phyloP scores from a whole-genome alignment of 345 rosid genomes.

The Mercurialis annua region DNA sequence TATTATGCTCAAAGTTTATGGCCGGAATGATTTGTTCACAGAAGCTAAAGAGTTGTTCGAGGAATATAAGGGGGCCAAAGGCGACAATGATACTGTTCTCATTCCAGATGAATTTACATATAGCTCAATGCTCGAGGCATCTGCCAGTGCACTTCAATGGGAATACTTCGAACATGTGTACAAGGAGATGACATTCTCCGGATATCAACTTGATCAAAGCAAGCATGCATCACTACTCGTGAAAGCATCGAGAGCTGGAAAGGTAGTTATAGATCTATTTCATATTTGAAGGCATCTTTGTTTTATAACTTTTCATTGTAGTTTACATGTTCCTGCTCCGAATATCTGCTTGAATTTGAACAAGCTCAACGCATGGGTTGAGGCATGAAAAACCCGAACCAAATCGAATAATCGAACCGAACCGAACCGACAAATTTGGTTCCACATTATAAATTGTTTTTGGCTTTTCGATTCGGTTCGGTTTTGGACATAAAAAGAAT shows the following conservation, averaged over 20 bases:
- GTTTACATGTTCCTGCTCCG: neutral
- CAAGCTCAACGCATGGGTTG: neutral
- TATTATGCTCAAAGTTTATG: constrained; percentile 74
- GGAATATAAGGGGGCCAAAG: constrained; percentile 37
- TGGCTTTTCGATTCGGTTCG: too few relatives aligned
- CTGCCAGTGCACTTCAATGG: constrained; percentile 79
- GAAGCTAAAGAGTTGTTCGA: constrained; percentile 80
- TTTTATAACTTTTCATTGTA: neutral
- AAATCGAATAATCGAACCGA: too few relatives aligned
- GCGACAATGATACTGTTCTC: constrained; percentile 20
- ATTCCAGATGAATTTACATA: constrained; percentile 69
- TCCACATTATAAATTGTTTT: too few relatives aligned
- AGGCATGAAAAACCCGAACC: too few relatives aligned
- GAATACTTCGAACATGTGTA: constrained; percentile 87
- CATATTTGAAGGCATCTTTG: neutral
- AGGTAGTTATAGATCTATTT: constrained; percentile 41
- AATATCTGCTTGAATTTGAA: neutral
- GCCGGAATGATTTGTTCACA: constrained; percentile 74
- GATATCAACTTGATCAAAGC: constrained; percentile 65
- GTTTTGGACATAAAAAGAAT: too few relatives aligned
- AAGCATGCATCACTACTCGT: constrained; percentile 56
- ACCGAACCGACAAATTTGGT: too few relatives aligned
- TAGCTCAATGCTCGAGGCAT: constrained; percentile 82
- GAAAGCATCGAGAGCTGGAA: constrained; percentile 80
- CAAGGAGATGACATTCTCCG: constrained; percentile 66